Base-by-base conservation (phyloP, 768 basidiomycete genomes). In the Suillus alpinus region DNA sequence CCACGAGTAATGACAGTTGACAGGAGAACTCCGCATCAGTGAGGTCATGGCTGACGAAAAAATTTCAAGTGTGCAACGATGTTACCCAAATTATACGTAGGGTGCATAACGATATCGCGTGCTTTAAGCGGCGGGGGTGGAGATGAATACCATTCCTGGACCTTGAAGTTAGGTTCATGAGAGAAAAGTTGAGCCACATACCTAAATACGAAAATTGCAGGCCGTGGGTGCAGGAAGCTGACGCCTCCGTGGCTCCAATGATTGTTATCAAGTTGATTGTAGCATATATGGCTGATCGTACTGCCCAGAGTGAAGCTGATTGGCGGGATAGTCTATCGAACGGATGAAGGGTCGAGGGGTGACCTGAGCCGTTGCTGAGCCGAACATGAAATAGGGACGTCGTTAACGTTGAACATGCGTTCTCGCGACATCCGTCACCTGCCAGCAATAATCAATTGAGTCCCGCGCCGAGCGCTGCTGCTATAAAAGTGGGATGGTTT, bases 111-210 rank as follows among this genome's bases (percentile, higher is more conserved):
- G 58, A n/a, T 37, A 59, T 18, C 4, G 9, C 18, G 14, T 20
- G 7, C 10, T 12, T 56, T 56, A 59, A 59, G 59, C 59, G 59
- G 59, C 39, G 59, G 55, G 34, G 51, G 58, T 59, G 58, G 58
- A 57, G 52, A 32, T 58, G 23, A 20, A 31, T 52, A 23, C 5
- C 57, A 49, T 29, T 41, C 18, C 31, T 5, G 37, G 47, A 37
- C 6, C 23, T 52, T 46, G 16, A 36, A 9, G 36, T 41, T 16
- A n/a, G 7, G 40, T 16, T 51, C 37, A 40, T 31, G 47, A 31
- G 51, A 37, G 37, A 55, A 39, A 56, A 56, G 7, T 14, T 39
- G n/a, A 9, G 13, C 26, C 6, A 39, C 37, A 49, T 32, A 37
- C 36, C 12, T 6, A 58, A 50, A 10, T 37, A 20, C 57, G 29